Conservation (phyloP, 352 stramenopile genomes). For the Peronospora belbahrii region DNA sequence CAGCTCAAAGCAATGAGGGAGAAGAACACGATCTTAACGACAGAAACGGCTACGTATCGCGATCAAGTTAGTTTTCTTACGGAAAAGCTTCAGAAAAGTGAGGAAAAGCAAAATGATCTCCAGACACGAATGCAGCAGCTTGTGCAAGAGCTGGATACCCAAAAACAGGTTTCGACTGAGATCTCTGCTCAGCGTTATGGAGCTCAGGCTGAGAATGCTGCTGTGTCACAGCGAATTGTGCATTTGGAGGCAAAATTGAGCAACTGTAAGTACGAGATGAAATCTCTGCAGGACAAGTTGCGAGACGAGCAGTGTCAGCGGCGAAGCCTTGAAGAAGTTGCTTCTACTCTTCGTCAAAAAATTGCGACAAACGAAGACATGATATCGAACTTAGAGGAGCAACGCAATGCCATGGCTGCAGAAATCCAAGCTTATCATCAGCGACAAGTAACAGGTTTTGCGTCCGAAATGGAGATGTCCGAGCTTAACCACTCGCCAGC, state of each 20-base stretch:
- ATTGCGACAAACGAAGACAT: conserved; percentile 52
- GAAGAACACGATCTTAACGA: conserved; percentile 48
- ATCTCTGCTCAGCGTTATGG: conserved; percentile 75
- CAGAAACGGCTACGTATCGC: conserved; percentile 52
- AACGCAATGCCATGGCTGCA: conserved; percentile 64
- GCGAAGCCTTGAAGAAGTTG: conserved; percentile 55
- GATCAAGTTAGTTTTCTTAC: conserved; percentile 79
- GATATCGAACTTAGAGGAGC: conserved; percentile 59
- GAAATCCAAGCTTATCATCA: conserved; percentile 61
- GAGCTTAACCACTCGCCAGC: conserved; percentile 43
- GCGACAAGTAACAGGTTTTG: conserved; percentile 28
- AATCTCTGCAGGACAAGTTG: conserved; percentile 55
- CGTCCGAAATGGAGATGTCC: conserved; percentile 52
- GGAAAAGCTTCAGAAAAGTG: conserved; percentile 51
- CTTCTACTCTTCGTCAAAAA: conserved; percentile 55
- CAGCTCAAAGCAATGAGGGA: conserved; percentile 42
- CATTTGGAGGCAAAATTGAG: conserved; percentile 72
- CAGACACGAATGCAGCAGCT: conserved; percentile 47
- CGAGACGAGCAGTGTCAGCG: conserved; percentile 42
- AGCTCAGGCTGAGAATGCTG: conserved; percentile 62
- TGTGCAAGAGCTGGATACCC: conserved; percentile 42
- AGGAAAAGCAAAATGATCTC: conserved; percentile 45
- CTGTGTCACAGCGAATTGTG: conserved; percentile 66
- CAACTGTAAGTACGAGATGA: conserved; percentile 57
- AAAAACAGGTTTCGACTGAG: conserved; percentile 65